phyloP scores from a whole-genome alignment of 169 alveolate genomes.

The Babesia sp. region DNA sequence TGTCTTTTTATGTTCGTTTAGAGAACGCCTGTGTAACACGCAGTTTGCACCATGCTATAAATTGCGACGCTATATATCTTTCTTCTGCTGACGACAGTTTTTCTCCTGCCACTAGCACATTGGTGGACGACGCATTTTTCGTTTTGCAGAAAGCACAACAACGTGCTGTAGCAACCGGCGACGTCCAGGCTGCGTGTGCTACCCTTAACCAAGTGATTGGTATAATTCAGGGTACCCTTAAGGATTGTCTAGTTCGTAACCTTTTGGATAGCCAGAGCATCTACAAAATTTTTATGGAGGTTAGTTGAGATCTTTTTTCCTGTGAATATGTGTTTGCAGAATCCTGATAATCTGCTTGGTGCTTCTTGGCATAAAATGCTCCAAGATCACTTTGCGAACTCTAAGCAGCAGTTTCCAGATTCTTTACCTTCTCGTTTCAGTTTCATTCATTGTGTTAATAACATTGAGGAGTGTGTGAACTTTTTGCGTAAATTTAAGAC shows the following conservation, averaged over 20 bases:
- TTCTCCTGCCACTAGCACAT: constrained; percentile 47
- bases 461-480: constrained; percentile 60
- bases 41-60: constrained; percentile 41
- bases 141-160: constrained; percentile 63
- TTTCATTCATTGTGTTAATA: constrained; percentile 59
- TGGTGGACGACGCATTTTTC: constrained; percentile 64
- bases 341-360: constrained; percentile 31
- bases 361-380: constrained; percentile 43
- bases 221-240: constrained; percentile 34
- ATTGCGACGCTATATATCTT: constrained; percentile 39
- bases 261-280: constrained; percentile 42
- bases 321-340: background rate
- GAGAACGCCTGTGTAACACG: constrained; percentile 41
- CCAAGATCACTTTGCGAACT: constrained; percentile 37
- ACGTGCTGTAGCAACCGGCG: constrained; percentile 67
- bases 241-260: constrained; percentile 35
- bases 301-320: background rate
- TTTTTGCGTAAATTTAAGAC: constrained; percentile 44
- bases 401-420: constrained; percentile 40
- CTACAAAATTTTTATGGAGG: constrained; percentile 43
- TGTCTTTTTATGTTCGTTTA: constrained; percentile 38
- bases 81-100: constrained; percentile 32
- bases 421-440: constrained; percentile 48
- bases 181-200: constrained; percentile 68
- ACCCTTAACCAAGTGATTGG: constrained; percentile 53